Evolutionary conservation across 768 basidiomycete species (phyloP).

Genomic region (Amanita rimosa): DNA sequence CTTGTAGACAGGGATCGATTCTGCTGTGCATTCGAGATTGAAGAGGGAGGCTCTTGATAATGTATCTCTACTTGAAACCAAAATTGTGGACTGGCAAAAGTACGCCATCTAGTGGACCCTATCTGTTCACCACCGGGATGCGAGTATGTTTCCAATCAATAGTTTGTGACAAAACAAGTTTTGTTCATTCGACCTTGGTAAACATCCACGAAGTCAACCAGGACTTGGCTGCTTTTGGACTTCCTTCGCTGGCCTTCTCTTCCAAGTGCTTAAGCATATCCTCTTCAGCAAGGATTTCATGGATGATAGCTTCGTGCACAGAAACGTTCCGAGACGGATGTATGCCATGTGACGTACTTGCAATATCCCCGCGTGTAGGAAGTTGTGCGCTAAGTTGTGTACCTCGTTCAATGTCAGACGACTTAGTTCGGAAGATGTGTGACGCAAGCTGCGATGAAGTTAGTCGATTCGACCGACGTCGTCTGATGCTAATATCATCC

Average conservation of each 20-base stretch:
- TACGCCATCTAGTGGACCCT: no score
- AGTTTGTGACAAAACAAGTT: background rate
- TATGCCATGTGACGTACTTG: slow-evolving; percentile 20
- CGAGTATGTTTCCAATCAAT: no score
- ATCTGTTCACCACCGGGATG: no score
- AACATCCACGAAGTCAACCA: slow-evolving; percentile 66
- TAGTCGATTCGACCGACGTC: slow-evolving; percentile 24
- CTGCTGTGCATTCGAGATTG: slow-evolving; percentile 78
- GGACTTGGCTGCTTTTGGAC: slow-evolving; percentile 33
- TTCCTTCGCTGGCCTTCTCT: slow-evolving; percentile 41
- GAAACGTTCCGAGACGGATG: slow-evolving; percentile 30
- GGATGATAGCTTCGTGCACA: slow-evolving; percentile 50
- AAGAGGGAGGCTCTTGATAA: background rate
- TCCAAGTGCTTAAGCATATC: slow-evolving; percentile 39
- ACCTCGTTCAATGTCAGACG: slow-evolving; percentile 23
- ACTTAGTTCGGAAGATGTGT: slow-evolving; percentile 16
- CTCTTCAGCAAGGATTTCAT: slow-evolving; percentile 65
- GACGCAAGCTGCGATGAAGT: slow-evolving; percentile 23
- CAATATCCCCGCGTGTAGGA: slow-evolving; percentile 21
- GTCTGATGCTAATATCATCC: slow-evolving; percentile 14
- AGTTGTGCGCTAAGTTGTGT: slow-evolving; percentile 33
- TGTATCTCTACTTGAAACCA: background rate
- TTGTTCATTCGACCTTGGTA: slow-evolving; percentile 23
- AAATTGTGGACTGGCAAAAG: background rate
- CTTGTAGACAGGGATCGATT: slow-evolving; percentile 70